Evolutionary conservation across 2,329 filamentous ascomycete genomes (phyloP), one percentile per base, ranked within the genome.

Genomic region (Penicillium thymicola): DNA sequence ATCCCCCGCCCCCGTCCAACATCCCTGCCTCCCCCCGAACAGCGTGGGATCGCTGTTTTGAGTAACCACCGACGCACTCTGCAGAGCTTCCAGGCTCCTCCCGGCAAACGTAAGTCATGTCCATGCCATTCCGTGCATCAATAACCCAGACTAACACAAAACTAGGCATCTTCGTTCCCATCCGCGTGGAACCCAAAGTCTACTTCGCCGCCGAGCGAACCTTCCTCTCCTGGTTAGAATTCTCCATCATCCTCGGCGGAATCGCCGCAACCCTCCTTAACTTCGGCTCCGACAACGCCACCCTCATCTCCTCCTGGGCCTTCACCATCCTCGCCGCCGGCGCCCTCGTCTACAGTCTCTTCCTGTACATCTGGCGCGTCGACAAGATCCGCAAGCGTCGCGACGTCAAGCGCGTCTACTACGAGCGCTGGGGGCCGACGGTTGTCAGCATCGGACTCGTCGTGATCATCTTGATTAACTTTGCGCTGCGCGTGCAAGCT

Each of bases 191-290:
- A 75, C 94, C 94, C 34, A 99, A 99, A 77, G 94, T 99, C 49
- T 96, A 92, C 75, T 96, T 99, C 71, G 94, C 94, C 23, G 92
- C 92, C 0, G 94, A 99, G 76, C 85, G 94, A 62, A 99, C 94
- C 0, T 99, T 97, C 77, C 82, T 99, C 55, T 90, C 91, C 61
- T 99, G 94, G 92, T 89, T 99, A 67, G 93, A 99, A 75, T 97
- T 96, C 76, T 93, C 89, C 48, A 96, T 97, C 69, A 92, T 97
- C 70, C 87, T 99, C 52, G 91, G 90, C 66, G 89, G 89, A 28
- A 93, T 96, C 66, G 90, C 92, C 13, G 88, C 89, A 8, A 90
- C 90, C 0, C 79, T 96, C 44, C 83, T 96, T 63, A 92, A 96
- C 79, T 91, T 97, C 72, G 85, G 89, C 65, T 70, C 73, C 25